Percentiles rank a stretch among this genome's conserved stretches.
phyloP scores from a whole-genome alignment of 1,284 basidiomycete species.

The Gomphus bonarii region DNA sequence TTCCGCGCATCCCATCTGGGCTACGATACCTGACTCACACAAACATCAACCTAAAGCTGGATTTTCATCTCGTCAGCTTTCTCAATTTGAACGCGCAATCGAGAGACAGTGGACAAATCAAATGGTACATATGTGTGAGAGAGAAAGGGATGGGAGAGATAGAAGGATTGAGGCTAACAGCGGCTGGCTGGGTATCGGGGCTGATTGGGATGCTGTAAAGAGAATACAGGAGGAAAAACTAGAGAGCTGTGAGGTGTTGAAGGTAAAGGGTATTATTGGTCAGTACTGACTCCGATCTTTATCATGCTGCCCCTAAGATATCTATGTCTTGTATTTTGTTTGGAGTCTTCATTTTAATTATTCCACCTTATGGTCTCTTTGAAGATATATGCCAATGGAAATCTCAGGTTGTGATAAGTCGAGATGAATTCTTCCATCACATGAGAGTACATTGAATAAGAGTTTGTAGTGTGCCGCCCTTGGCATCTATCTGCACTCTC shows the following conservation, averaged over 20 bases:
- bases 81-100: constrained; percentile 55
- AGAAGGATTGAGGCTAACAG: constrained; percentile 59
- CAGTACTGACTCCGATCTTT: not conserved
- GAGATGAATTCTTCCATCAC: not conserved
- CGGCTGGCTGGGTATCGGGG: constrained; percentile 82
- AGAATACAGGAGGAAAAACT: constrained; percentile 55
- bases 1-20: constrained; percentile 54
- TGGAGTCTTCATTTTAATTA: not conserved
- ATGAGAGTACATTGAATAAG: not conserved
- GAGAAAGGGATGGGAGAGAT: constrained; percentile 49
- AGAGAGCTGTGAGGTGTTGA: constrained; percentile 68
- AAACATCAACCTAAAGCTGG: constrained; percentile 24
- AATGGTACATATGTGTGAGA: constrained; percentile 62
- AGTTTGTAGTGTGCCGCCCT: not conserved
- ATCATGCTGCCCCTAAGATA: not conserved
- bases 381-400: not conserved
- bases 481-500: not conserved
- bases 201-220: constrained; percentile 79
- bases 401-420: not conserved
- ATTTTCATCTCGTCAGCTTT: constrained; percentile 20
- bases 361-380: not conserved
- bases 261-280: constrained; percentile 17
- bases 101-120: constrained; percentile 65
- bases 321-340: not conserved
- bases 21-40: constrained; percentile 43